phyloP scores from a whole-genome alignment of 2,329 filamentous ascomycete species.

The Penicillium glabrum region DNA sequence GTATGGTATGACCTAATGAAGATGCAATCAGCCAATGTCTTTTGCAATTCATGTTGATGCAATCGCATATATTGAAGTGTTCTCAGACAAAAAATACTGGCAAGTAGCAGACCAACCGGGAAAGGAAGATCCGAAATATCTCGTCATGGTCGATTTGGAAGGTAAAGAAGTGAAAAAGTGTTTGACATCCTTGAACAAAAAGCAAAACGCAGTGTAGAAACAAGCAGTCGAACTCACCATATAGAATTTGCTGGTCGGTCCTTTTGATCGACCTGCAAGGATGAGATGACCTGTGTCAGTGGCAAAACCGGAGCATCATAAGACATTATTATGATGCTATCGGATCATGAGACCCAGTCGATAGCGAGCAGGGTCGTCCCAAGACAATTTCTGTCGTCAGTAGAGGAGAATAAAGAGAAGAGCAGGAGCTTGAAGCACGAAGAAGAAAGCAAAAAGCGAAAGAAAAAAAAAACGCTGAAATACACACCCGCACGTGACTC shows the following conservation, averaged over 20 bases:
- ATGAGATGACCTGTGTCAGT: conserved; percentile 20
- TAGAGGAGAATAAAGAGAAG: conserved; percentile 18
- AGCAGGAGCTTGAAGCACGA: background rate
- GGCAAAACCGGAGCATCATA: conserved; percentile 6
- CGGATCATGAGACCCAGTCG: background rate
- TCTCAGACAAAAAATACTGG: conserved; percentile 70
- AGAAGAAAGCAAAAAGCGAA: conserved; percentile 11
- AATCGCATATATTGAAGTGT: conserved; percentile 12
- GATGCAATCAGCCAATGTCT: conserved; percentile 11
- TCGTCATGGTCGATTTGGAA: conserved; percentile 69
- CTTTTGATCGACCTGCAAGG: background rate
- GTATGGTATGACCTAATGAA: background rate
- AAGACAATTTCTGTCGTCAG: background rate
- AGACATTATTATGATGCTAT: conserved; percentile 6
- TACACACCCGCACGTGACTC: conserved; percentile 18
- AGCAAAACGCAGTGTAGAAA: conserved; percentile 4
- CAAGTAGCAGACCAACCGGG: conserved; percentile 68
- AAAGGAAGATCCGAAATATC: conserved; percentile 60
- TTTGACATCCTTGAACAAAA: conserved; percentile 59
- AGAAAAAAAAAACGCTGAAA: conserved; percentile 20
- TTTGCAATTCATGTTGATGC: conserved; percentile 2
- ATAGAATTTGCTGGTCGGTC: background rate
- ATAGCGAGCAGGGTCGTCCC: background rate
- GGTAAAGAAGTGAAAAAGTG: conserved; percentile 61
- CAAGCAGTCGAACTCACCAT: conserved; percentile 25